Conservation (phyloP, 2,329 filamentous ascomycete species). For the Albophoma yamanashiensis region DNA sequence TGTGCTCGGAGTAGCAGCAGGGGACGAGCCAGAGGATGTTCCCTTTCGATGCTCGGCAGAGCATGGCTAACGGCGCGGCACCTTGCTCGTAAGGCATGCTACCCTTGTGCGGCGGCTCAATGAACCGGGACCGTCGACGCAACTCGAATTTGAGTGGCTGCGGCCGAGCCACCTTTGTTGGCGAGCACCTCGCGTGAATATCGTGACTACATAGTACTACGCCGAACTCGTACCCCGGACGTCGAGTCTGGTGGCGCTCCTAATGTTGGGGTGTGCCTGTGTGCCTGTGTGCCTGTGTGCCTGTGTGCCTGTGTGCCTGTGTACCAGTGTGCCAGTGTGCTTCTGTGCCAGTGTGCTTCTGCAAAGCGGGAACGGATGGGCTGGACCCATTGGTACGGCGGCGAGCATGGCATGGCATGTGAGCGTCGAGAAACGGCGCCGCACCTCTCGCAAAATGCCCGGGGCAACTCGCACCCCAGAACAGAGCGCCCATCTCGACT, state of each 20-base stretch:
- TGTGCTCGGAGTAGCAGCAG: neutral
- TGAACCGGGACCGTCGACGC: neutral
- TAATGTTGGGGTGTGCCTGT: neutral
- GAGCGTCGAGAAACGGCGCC: neutral
- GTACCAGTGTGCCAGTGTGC: no score
- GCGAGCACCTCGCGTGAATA: neutral
- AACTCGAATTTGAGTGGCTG: neutral
- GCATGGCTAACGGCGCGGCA: no score
- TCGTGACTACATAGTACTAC: neutral
- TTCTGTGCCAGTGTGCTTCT: no score
- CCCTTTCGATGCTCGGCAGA: neutral
- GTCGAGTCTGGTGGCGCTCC: neutral
- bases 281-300: no score
- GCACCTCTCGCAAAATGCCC: neutral
- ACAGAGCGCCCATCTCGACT: neutral
- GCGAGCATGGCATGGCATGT: neutral
- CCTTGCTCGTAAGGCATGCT: no score
- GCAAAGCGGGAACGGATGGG: neutral
- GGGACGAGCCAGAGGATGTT: neutral
- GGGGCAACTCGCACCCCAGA: neutral
- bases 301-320: no score
- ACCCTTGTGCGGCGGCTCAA: neutral
- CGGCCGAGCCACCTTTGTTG: neutral
- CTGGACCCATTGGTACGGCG: neutral
- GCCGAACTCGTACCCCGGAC: neutral